Conservation (phyloP, 371 early-diverging fungal species). For the Funneliformis caledonium region DNA sequence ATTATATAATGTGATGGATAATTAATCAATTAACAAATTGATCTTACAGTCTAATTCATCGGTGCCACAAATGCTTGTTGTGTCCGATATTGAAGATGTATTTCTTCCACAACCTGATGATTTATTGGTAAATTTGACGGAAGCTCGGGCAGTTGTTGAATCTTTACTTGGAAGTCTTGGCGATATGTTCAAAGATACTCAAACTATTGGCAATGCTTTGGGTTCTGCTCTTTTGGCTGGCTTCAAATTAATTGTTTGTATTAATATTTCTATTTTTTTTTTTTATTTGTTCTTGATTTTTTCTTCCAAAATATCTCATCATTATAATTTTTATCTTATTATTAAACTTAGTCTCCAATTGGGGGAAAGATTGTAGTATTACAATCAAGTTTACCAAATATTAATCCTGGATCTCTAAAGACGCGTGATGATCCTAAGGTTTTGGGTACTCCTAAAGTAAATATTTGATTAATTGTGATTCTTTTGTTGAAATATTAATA, state of each 20-base stretch:
- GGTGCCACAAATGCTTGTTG: conserved; percentile 94
- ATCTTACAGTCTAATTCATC: conserved; percentile 48
- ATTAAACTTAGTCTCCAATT: conserved; percentile 55
- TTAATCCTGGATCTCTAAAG: conserved; percentile 82
- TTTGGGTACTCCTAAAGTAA: conserved; percentile 79
- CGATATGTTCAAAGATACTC: conserved; percentile 84
- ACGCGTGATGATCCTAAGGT: conserved; percentile 85
- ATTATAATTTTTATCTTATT: background rate
- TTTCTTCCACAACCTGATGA: conserved; percentile 87
- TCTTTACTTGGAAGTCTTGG: conserved; percentile 74
- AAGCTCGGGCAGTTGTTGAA: conserved; percentile 73
- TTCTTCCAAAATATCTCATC: background rate
- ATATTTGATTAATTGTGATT: background rate
- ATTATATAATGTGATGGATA: background rate
- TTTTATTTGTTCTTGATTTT: background rate
- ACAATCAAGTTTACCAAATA: conserved; percentile 82
- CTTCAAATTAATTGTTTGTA: conserved; percentile 74
- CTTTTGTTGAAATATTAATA: background rate
- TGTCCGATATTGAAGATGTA: conserved; percentile 88
- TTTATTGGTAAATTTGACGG: conserved; percentile 83
- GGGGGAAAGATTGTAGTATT: conserved; percentile 93
- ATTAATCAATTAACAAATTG: background rate
- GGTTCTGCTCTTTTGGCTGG: conserved; percentile 89
- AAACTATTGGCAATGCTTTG: conserved; percentile 75
- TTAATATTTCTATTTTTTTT: conserved; percentile 6